These are phyloP conservation scores for Thraustotheca clavata DNA, from an alignment of 352 stramenopile genomes.

Conservation along the genomic window DNA sequence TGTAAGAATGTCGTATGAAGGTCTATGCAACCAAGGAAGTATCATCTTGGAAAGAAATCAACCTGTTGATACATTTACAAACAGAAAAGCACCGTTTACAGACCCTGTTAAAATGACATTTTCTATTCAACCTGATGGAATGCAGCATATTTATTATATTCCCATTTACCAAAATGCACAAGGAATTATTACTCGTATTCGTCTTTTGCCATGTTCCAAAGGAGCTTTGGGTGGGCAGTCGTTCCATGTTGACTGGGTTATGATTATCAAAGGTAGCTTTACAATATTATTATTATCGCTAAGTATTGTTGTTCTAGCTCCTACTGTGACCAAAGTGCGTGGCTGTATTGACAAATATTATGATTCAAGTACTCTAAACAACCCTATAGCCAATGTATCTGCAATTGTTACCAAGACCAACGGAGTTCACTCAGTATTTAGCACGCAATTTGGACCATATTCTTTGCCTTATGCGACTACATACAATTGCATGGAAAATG, in stretches of 20 bases:
- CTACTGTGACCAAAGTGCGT: constrained; percentile 60
- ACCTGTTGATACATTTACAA: not conserved
- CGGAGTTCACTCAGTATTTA: constrained; percentile 31
- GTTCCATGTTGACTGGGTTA: constrained; percentile 18
- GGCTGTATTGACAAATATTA: constrained; percentile 75
- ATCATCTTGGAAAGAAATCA: constrained; percentile 2
- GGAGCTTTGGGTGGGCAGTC: not conserved
- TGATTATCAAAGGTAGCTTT: constrained; percentile 18
- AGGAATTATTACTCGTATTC: constrained; percentile 13
- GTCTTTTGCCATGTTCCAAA: constrained; percentile 7
- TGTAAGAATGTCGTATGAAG: constrained; percentile 13
- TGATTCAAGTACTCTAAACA: constrained; percentile 18
- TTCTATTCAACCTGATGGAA: not conserved
- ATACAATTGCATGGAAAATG: constrained; percentile 62
- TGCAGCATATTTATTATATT: constrained; percentile 14
- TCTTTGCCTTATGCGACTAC: constrained; percentile 43
- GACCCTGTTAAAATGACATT: not conserved
- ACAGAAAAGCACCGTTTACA: constrained; percentile 7
- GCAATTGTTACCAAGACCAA: constrained; percentile 37
- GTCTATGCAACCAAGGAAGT: not conserved
- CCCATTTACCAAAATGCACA: not conserved
- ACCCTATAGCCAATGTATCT: constrained; percentile 37
- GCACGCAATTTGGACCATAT: constrained; percentile 31
- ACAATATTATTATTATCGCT: no score
- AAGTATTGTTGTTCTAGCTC: no score